Evolutionary conservation across 345 rosid species (phyloP).

Genomic region (Populus deltoides): DNA sequence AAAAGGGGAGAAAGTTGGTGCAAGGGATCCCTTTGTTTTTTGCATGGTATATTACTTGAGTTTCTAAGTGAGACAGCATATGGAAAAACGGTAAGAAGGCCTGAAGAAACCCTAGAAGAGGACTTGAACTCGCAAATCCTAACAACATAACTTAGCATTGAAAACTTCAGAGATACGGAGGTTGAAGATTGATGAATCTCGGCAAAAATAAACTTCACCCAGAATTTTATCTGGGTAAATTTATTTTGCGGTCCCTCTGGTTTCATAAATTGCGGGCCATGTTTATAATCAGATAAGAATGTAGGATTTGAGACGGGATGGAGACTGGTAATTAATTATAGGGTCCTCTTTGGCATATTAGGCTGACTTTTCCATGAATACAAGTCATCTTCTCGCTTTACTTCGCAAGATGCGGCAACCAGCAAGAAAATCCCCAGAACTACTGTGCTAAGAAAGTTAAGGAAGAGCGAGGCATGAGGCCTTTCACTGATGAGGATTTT

Average conservation of each 20-base stretch:
- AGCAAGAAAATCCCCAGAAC: slow-evolving; percentile 11
- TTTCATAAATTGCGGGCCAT: too few relatives aligned
- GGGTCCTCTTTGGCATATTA: too few relatives aligned
- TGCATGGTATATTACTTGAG: not conserved
- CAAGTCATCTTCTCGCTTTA: not conserved
- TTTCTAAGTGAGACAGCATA: not conserved
- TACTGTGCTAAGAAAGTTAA: not conserved
- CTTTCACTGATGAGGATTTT: slow-evolving; percentile 3
- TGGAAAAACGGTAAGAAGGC: not conserved
- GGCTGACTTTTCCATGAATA: slow-evolving; percentile 9
- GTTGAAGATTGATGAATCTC: too few relatives aligned
- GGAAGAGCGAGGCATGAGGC: slow-evolving; percentile 1
- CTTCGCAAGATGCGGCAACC: not conserved
- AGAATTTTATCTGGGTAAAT: too few relatives aligned
- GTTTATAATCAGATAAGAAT: too few relatives aligned
- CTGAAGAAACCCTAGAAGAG: not conserved
- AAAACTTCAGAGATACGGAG: too few relatives aligned
- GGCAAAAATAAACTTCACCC: too few relatives aligned
- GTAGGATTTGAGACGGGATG: too few relatives aligned
- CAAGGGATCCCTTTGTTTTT: not conserved
- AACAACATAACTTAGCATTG: too few relatives aligned
- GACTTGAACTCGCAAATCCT: not conserved
- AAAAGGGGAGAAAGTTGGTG: too few relatives aligned
- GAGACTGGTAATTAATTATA: too few relatives aligned
- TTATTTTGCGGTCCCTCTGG: too few relatives aligned